Evolutionary conservation across 176 grass and related monocot genomes (phyloP).

Genomic region (Dactylis glomerata): DNA sequence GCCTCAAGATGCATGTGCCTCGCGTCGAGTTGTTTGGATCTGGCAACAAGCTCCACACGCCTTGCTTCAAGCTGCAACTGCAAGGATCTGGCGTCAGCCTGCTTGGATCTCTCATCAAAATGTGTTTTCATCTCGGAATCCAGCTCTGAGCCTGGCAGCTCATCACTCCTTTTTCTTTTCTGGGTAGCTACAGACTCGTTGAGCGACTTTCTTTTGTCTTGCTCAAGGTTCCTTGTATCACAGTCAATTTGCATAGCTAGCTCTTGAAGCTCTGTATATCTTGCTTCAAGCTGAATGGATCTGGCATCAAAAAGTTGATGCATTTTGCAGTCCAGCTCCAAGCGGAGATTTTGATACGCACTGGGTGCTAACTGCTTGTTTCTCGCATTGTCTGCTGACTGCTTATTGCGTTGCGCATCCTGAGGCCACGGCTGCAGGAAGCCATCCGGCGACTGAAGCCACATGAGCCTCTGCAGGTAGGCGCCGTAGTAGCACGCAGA

Average conservation of each 20-base stretch:
- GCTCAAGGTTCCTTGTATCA: neutral
- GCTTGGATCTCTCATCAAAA: neutral
- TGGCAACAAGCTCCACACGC: neutral
- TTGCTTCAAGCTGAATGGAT: neutral
- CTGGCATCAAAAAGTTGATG: neutral
- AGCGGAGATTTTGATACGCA: neutral
- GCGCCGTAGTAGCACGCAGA: neutral
- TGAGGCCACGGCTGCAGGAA: neutral
- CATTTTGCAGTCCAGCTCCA: neutral
- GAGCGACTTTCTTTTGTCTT: conserved; percentile 8
- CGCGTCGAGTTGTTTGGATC: neutral
- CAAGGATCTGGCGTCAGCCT: neutral
- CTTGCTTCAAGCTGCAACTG: neutral
- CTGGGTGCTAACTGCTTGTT: neutral
- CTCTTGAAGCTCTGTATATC: neutral
- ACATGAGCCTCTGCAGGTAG: neutral
- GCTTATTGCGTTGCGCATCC: neutral
- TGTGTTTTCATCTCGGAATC: neutral
- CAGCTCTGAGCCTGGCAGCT: neutral
- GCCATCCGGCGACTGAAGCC: neutral
- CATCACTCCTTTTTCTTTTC: neutral
- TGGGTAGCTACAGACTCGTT: conserved; percentile 33
- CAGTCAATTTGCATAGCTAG: neutral
- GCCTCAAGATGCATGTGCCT: neutral
- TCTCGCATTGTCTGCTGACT: neutral